A percentile compares a stretch with the other conserved stretches of the same genome.
These are phyloP conservation scores for Leccinum angustisporum DNA, from an alignment of 1,284 basidiomycete species.

Conservation along the genomic window DNA sequence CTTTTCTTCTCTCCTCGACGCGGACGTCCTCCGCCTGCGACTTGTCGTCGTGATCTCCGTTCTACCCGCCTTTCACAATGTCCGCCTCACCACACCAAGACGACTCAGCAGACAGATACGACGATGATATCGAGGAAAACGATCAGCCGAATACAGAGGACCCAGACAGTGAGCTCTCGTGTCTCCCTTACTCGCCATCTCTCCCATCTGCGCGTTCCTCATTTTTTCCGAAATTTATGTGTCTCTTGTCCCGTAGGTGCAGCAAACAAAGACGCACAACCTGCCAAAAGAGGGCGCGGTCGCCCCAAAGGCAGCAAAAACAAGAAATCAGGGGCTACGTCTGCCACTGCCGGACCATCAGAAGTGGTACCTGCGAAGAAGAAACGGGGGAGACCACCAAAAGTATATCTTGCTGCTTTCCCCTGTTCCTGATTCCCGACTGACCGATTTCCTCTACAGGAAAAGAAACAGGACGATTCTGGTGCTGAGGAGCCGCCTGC, in stretches of 20 bases:
- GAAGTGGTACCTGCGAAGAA: slow-evolving; percentile 47
- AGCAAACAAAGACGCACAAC: slow-evolving; percentile 33
- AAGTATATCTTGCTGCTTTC: slow-evolving; percentile 46
- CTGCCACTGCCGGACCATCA: slow-evolving; percentile 39
- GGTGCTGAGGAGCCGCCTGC: slow-evolving; percentile 47
- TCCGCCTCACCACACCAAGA: slow-evolving; percentile 45
- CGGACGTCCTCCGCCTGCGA: slow-evolving; percentile 27
- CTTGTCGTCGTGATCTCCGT: slow-evolving; percentile 27
- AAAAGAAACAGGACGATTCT: slow-evolving; percentile 53
- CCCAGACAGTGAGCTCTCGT: slow-evolving; percentile 34
- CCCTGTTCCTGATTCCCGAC: slow-evolving; percentile 31
- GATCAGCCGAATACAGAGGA: slow-evolving; percentile 35
- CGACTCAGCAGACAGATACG: slow-evolving; percentile 40
- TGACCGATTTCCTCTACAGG: slow-evolving; percentile 37
- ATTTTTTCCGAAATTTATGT: slow-evolving; percentile 22
- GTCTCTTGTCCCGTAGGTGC: slow-evolving; percentile 18
- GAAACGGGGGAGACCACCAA: slow-evolving; percentile 72
- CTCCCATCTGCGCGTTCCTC: slow-evolving; percentile 8
- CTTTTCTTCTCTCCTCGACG: slow-evolving; percentile 50
- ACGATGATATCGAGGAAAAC: slow-evolving; percentile 46
- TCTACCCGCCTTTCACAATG: slow-evolving; percentile 36
- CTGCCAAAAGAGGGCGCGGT: slow-evolving; percentile 68
- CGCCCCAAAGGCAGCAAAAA: slow-evolving; percentile 83
- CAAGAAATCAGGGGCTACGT: slow-evolving; percentile 56
- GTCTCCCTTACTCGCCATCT: slow-evolving; percentile 7